These are phyloP conservation scores for Neoboletus brunneissimus DNA, from an alignment of 768 basidiomycete genomes.

Conservation along the genomic window DNA sequence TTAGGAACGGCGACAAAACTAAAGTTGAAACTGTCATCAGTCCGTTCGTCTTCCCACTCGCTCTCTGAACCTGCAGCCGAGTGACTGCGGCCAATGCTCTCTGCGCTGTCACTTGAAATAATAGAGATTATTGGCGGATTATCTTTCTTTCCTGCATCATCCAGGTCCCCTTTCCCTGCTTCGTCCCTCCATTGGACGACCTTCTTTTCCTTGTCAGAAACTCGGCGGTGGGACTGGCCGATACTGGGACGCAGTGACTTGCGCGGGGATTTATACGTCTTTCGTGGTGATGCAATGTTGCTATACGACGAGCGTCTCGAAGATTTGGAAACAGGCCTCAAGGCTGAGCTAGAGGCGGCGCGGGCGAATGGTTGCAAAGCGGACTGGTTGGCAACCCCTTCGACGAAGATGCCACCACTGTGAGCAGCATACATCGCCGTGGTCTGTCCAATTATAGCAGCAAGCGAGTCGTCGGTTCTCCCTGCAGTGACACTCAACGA, in stretches of 20 bases:
- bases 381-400: conserved; percentile 52
- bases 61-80: conserved; percentile 71
- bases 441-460: conserved; percentile 62
- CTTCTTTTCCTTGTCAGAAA: conserved; percentile 68
- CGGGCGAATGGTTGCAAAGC: conserved; percentile 41
- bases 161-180: conserved; percentile 76
- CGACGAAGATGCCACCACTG: conserved; percentile 35
- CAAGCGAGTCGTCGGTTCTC: conserved; percentile 69
- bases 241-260: conserved; percentile 69
- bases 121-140: conserved; percentile 21
- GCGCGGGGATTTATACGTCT: conserved; percentile 58
- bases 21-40: conserved; percentile 69
- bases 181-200: conserved; percentile 88
- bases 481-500: conserved; percentile 55
- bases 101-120: conserved; percentile 37
- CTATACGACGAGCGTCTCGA: conserved; percentile 45
- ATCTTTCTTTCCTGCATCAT: conserved; percentile 50
- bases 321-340: conserved; percentile 38
- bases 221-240: conserved; percentile 58
- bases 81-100: conserved; percentile 30
- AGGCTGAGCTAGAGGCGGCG: conserved; percentile 49
- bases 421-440: conserved; percentile 55
- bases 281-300: conserved; percentile 45
- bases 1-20: conserved; percentile 41
- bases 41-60: conserved; percentile 89